Base-by-base conservation (phyloP, 2,329 filamentous ascomycete genomes). In the Aaosphaeria arxii region DNA sequence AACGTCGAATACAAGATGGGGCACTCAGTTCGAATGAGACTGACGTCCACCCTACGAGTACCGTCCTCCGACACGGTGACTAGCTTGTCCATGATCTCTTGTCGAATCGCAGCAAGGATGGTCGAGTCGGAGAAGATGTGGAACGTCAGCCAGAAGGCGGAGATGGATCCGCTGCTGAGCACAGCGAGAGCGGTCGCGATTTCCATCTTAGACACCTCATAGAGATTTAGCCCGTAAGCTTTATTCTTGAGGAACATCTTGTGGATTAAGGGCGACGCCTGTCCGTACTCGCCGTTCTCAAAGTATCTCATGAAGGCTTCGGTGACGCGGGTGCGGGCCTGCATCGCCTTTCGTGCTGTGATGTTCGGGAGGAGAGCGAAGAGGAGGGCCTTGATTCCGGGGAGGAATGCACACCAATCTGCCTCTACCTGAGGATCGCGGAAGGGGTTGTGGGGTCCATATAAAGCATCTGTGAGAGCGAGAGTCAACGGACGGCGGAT, bases 391-490 rank as follows among this genome's bases (percentile, higher is more conserved):
- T 33, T 56, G 29, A 67, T 64, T 7, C 61, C 62, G 0, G 57
- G 55, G 4, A 63, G 48, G 59, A 61, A 50, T 41, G 63, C 45
- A 56, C 56, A 67, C 55, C 72, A 74, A 28, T 64, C 65, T 38
- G 66, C 53, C 40, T 66, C 66, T 11, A 73, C 57, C 2, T 45
- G 48, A 6, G 61, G 59, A 40, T 74, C 66, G 32, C 69, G 55
- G 36, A 63, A 75, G 0, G 73, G 73, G 48, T 74, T 76, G 47
- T 69, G 55, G 0, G 69, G 69, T 2, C 73, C 74, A 50, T 75
- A 76, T 0, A 73, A 62, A 11, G 71, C 64, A 40, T 67, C 57
- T 0, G 72, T 75, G 40, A 70, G 64, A 2, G 73, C 70, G 4
- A 62, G 50, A 0, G 66, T 69, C 24, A 74, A 62, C 17, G 63